Percentiles rank a stretch among this genome's conserved stretches.
Evolutionary conservation across 257 asterid genomes (phyloP).

Genomic region (Rubia yunnanensis): DNA sequence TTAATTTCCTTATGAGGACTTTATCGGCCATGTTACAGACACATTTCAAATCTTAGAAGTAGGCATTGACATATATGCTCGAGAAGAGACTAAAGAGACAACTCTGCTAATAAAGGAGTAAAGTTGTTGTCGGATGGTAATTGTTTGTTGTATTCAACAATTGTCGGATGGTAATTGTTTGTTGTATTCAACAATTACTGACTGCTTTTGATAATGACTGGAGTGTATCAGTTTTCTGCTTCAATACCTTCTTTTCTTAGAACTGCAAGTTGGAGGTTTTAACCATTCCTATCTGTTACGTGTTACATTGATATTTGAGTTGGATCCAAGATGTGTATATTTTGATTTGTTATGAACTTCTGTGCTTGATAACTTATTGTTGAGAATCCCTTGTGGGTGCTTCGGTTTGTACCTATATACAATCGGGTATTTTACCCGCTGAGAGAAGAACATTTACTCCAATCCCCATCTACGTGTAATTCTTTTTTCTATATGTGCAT

Average conservation of each 20-base stretch:
- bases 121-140: neutral
- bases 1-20: neutral
- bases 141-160: neutral
- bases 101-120: neutral
- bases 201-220: neutral
- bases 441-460: neutral
- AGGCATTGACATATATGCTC: neutral
- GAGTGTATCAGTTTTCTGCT: neutral
- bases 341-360: neutral
- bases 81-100: neutral
- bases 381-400: neutral
- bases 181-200: neutral
- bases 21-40: neutral
- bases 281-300: neutral
- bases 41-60: neutral
- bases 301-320: neutral
- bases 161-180: neutral
- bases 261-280: neutral
- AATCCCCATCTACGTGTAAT: too few species aligned
- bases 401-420: neutral
- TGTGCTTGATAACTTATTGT: neutral
- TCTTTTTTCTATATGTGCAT: neutral
- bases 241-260: neutral
- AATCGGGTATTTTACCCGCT: neutral
- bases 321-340: neutral